Base-by-base conservation (phyloP, 805 yeast species). In the Priceomyces melissophilus region DNA sequence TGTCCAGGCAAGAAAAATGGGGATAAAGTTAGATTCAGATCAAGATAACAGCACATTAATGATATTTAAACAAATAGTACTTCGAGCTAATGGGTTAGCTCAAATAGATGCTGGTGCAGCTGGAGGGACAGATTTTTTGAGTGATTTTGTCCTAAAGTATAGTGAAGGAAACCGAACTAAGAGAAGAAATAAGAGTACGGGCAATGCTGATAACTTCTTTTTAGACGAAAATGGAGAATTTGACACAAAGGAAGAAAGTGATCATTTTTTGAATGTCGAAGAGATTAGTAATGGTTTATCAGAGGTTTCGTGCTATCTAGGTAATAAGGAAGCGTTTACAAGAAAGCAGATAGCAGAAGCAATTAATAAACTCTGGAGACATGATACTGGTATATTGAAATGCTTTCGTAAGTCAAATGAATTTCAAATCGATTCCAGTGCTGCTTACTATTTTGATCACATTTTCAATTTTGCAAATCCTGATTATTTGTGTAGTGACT, bases 381-480 rank as follows among this genome's bases (percentile, higher is more conserved):
- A 69, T 2, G 96, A 88, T 58, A 48, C 56, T 2, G 96, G 96
- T 1, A 79, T 88, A 35, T 67, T 67, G 41, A 69, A 65, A 45
- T 77, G 84, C 60, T 80, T 69, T 53, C 61, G 61, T 10, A 71
- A 82, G 47, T 70, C 89, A 0, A 86, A 84, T 58, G 84, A 81
- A 54, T 88, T 88, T 58, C 96, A 89, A 57, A 66, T 91, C 32
- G 97, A 89, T 58, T 82, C 87, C 3, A 83, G 87, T 34, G 89
- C 95, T 0, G 65, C 79, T 7, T 88, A 84, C 63, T 90, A 87
- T 58, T 88, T 91, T 58, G 84, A 83, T 30, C 78, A 83, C 49
- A 78, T 86, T n/a, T 57, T 57, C 38, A 77, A 79, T 35, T 83
- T 87, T 61, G 79, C 84, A 1, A 69, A 78, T 41, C 78, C 79